Percentiles rank a stretch among this genome's conserved stretches.
Evolutionary conservation across 75 land plant genomes (phyloP).

Genomic region (Gnetum montanum): DNA sequence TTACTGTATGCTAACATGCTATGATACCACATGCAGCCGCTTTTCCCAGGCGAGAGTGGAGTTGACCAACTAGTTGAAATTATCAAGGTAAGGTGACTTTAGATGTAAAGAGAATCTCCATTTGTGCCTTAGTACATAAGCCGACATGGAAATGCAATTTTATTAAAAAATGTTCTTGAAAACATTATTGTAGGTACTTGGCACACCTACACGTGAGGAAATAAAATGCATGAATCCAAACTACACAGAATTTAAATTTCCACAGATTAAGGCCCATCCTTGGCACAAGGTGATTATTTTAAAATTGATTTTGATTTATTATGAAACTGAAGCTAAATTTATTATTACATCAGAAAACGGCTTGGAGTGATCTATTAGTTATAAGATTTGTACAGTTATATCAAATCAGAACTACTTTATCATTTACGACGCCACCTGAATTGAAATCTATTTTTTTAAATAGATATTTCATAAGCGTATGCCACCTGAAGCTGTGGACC

Average conservation of each 20-base stretch:
- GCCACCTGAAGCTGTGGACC: constrained; percentile 59
- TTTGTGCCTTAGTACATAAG: not conserved
- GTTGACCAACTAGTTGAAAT: constrained; percentile 87
- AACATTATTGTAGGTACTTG: constrained; percentile 56
- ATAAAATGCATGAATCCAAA: constrained; percentile 91
- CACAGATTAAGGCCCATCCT: constrained; percentile 78
- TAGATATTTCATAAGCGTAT: constrained; percentile 42
- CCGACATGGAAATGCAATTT: not conserved
- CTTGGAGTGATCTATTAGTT: not conserved
- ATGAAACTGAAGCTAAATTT: not conserved
- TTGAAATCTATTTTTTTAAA: not conserved
- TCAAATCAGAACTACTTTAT: not conserved
- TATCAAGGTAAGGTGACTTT: constrained; percentile 38
- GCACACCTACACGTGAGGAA: constrained; percentile 84
- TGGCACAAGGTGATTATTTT: constrained; percentile 61
- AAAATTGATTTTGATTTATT: not conserved
- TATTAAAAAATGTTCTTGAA: not conserved
- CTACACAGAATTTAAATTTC: constrained; percentile 74
- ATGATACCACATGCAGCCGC: constrained; percentile 47
- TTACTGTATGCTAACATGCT: not conserved
- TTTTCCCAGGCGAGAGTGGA: constrained; percentile 83
- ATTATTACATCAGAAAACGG: not conserved
- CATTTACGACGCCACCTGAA: not conserved
- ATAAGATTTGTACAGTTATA: no score
- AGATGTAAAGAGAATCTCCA: not conserved